Percentiles rank a stretch among this genome's conserved stretches.
These are phyloP conservation scores for Flaveria trinervia DNA, from an alignment of 129 eudicot genomes.

Conservation along the genomic window DNA sequence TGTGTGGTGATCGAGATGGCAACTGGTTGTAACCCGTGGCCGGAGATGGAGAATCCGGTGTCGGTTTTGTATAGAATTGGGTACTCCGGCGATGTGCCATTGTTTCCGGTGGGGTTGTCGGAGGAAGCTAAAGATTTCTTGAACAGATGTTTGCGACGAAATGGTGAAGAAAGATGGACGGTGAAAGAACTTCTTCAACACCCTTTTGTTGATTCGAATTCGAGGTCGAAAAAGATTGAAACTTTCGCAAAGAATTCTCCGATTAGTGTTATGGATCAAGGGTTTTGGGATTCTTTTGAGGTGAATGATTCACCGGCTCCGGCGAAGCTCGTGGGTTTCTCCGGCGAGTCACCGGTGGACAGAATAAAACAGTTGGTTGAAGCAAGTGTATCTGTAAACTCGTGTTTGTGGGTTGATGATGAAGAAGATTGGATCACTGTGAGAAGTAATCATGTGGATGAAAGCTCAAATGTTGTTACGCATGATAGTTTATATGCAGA, in stretches of 20 bases:
- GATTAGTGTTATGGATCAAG: conserved; percentile 43
- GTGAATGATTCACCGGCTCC: too few relatives aligned
- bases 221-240: conserved; percentile 8
- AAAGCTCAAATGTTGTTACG: too few relatives aligned
- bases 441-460: too few relatives aligned
- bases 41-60: conserved; percentile 53
- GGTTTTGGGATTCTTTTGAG: too few relatives aligned
- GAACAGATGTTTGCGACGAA: conserved; percentile 50
- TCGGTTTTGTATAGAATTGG: conserved; percentile 63
- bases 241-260: conserved; percentile 49
- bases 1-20: conserved; percentile 79
- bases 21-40: conserved; percentile 70
- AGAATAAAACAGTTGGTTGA: too few relatives aligned
- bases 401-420: too few relatives aligned
- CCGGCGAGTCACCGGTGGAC: too few relatives aligned
- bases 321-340: too few relatives aligned
- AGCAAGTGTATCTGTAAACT: too few relatives aligned
- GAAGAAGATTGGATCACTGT: too few relatives aligned
- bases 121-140: conserved; percentile 52
- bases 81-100: conserved; percentile 54
- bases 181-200: conserved; percentile 58
- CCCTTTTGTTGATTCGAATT: conserved; percentile 39
- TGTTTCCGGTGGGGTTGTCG: conserved; percentile 53
- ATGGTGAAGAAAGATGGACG: conserved; percentile 54
- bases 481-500: background rate